phyloP scores from a whole-genome alignment of 1,284 basidiomycete species.

The Stygiomarasmius scandens region DNA sequence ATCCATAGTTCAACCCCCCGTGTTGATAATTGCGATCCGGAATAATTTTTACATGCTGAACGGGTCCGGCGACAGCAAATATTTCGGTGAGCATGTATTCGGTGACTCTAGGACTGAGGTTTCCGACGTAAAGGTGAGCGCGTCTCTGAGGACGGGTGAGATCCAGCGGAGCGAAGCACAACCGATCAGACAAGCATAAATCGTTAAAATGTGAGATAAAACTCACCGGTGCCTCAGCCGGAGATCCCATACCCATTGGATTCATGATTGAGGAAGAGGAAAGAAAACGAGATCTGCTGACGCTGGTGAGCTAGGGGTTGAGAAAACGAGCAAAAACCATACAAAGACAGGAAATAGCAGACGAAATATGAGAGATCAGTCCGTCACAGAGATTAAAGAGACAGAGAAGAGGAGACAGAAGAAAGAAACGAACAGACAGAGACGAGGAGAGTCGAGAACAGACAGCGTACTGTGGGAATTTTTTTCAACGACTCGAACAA shows the following conservation, averaged over 20 bases:
- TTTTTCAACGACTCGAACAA: background rate
- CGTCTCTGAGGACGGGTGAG: conserved; percentile 55
- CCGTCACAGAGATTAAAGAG: conserved; percentile 50
- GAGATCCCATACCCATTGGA: conserved; percentile 66
- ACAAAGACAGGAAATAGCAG: conserved; percentile 48
- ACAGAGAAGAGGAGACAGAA: conserved; percentile 41
- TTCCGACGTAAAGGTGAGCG: conserved; percentile 97
- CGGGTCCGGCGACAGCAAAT: conserved; percentile 92
- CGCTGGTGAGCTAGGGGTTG: conserved; percentile 16
- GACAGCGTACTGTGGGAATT: conserved; percentile 26
- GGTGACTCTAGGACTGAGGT: conserved; percentile 90
- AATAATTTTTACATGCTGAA: conserved; percentile 98
- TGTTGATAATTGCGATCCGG: conserved; percentile 98
- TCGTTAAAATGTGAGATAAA: conserved; percentile 6
- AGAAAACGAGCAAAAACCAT: conserved; percentile 24
- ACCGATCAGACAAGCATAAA: conserved; percentile 33
- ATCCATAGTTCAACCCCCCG: conserved; percentile 97
- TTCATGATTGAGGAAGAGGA: conserved; percentile 76
- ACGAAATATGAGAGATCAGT: conserved; percentile 55
- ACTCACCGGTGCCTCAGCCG: conserved; percentile 78
- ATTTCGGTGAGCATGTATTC: conserved; percentile 96
- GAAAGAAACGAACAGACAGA: conserved; percentile 44
- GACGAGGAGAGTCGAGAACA: conserved; percentile 45
- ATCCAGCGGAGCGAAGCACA: conserved; percentile 23
- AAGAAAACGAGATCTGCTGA: conserved; percentile 38